Evolutionary conservation across 2,329 filamentous ascomycete genomes (phyloP).

Genomic region (Dactylellina leptospora): DNA sequence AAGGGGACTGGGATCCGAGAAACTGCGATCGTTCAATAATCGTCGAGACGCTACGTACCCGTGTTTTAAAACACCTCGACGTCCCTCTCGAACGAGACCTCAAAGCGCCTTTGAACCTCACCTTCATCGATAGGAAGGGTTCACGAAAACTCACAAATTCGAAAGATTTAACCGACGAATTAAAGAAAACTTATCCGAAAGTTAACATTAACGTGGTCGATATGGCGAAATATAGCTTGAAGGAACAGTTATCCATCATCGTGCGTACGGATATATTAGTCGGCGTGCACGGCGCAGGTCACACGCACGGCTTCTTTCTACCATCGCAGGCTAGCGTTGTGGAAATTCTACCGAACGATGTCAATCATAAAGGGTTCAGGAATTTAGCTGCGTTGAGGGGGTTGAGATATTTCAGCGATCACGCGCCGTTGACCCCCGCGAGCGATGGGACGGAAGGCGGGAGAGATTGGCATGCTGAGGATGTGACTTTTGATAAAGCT

Average conservation of each 20-base stretch:
- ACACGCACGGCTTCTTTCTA: constrained; percentile 60
- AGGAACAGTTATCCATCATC: constrained; percentile 60
- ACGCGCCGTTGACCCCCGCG: constrained; percentile 55
- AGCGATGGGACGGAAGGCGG: not conserved
- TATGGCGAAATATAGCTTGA: constrained; percentile 60
- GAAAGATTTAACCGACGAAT: constrained; percentile 56
- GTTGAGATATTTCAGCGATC: constrained; percentile 60
- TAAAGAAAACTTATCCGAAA: constrained; percentile 56
- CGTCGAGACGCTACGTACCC: constrained; percentile 58
- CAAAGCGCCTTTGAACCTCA: constrained; percentile 57
- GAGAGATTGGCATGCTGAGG: constrained; percentile 56
- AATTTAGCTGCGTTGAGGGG: constrained; percentile 62
- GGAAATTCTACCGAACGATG: constrained; percentile 61
- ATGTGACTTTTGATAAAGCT: constrained; percentile 57
- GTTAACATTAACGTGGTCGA: constrained; percentile 60
- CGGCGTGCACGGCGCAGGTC: constrained; percentile 63
- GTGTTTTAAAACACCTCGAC: constrained; percentile 37
- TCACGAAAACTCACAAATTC: constrained; percentile 59
- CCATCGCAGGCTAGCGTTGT: constrained; percentile 58
- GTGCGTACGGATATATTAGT: constrained; percentile 62
- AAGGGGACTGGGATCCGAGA: constrained; percentile 60
- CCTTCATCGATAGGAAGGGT: constrained; percentile 60
- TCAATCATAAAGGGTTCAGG: constrained; percentile 61
- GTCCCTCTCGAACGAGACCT: constrained; percentile 18
- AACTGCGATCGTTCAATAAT: constrained; percentile 59